Conservation (phyloP, 106 monocot genomes). For the Phalaenopsis equestris region DNA sequence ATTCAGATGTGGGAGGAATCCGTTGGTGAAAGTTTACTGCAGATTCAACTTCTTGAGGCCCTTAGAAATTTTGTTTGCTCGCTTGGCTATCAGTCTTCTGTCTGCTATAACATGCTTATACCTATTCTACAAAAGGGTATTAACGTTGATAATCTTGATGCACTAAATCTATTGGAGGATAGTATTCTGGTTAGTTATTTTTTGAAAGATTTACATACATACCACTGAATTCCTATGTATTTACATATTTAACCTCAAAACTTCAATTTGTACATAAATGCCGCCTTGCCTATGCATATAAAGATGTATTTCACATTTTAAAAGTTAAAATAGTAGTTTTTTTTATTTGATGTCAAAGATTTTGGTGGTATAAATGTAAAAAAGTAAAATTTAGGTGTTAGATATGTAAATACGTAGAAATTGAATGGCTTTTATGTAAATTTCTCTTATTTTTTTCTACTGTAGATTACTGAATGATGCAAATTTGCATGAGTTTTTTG, state of each 20-base stretch:
- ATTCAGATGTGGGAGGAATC: constrained; percentile 91
- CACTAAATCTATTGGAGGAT: constrained; percentile 93
- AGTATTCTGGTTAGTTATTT: constrained; percentile 74
- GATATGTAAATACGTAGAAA: no score
- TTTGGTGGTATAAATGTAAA: no score
- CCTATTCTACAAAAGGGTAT: constrained; percentile 84
- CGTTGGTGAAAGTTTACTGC: constrained; percentile 78
- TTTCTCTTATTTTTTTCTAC: neutral
- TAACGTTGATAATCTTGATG: constrained; percentile 70
- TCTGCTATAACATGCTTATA: constrained; percentile 76
- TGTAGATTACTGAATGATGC: neutral
- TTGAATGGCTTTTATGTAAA: no score
- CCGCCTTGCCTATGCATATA: no score
- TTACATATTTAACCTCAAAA: no score
- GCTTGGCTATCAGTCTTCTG: constrained; percentile 74
- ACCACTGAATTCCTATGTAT: no score
- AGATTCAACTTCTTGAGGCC: constrained; percentile 86
- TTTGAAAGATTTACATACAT: no score
- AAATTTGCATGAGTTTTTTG: neutral
- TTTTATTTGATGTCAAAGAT: no score
- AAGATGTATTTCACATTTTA: no score
- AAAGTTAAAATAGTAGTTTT: no score
- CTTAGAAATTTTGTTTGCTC: constrained; percentile 71
- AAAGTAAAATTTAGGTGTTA: no score
- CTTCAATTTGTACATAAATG: no score